Conservation (phyloP, 306 rosid genomes). For the Vicia villosa region DNA sequence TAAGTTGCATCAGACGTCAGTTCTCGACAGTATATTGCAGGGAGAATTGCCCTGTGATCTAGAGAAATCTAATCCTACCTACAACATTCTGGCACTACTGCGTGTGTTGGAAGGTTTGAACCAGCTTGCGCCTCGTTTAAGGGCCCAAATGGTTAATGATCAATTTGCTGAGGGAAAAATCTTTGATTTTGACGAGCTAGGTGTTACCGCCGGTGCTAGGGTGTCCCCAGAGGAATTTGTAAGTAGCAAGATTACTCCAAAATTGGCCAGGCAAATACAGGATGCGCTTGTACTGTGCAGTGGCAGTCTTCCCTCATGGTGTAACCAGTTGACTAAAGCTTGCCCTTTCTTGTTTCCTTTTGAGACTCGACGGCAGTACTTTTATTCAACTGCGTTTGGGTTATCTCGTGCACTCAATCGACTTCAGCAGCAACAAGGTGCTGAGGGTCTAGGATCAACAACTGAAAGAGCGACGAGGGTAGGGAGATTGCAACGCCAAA, state of each 20-base stretch:
- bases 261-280: conserved; percentile 93
- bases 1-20: conserved; percentile 66
- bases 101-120: conserved; percentile 96
- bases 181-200: conserved; percentile 64
- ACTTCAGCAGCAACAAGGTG: conserved; percentile 98
- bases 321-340: conserved; percentile 96
- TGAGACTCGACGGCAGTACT: conserved; percentile 92
- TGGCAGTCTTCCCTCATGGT: conserved; percentile 98
- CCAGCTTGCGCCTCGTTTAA: conserved; percentile 89
- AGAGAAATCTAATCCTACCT: conserved; percentile 87
- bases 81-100: conserved; percentile 77
- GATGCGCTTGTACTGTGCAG: conserved; percentile 98
- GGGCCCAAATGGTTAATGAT: conserved; percentile 71
- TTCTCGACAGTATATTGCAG: conserved; percentile 88
- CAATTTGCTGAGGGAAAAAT: conserved; percentile 71
- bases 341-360: conserved; percentile 98
- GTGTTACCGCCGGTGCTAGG: conserved; percentile 53
- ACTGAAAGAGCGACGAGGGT: conserved; percentile 93
- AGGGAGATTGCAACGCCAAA: conserved; percentile 96
- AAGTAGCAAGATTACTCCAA: conserved; percentile 96
- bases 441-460: conserved; percentile 88
- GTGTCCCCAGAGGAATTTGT: conserved; percentile 79
- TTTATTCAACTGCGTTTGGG: conserved; percentile 97
- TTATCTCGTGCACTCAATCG: conserved; percentile 93
- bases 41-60: conserved; percentile 96